Evolutionary conservation across 2,329 filamentous ascomycete species (phyloP).

Genomic region (Emergomyces africanus): DNA sequence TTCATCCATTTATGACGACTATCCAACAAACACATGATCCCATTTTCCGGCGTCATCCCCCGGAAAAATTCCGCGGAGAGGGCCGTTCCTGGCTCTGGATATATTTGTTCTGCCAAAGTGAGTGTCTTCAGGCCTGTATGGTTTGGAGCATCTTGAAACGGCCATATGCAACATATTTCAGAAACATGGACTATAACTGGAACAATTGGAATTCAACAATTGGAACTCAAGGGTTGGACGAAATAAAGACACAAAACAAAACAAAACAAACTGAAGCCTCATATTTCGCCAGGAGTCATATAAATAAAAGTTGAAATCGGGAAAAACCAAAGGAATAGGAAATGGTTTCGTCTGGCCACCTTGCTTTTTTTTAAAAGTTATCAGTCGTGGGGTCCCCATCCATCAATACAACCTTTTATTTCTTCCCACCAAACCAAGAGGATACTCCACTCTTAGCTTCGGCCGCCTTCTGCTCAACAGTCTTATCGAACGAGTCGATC

Average conservation of each 20-base stretch:
- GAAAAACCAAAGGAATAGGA: background rate
- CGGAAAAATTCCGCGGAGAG: background rate
- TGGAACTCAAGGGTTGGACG: background rate
- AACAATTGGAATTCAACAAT: background rate
- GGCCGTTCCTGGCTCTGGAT: background rate
- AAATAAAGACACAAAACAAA: background rate
- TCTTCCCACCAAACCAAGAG: constrained; percentile 61
- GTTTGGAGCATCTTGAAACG: background rate
- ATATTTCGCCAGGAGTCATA: background rate
- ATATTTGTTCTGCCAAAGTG: background rate
- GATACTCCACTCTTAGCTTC: constrained; percentile 77
- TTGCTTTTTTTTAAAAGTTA: background rate
- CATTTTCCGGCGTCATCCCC: background rate
- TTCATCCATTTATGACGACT: background rate
- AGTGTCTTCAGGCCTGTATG: background rate
- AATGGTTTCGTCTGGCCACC: background rate
- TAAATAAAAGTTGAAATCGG: background rate
- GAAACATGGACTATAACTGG: background rate
- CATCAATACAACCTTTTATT: constrained; percentile 1
- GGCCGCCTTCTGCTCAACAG: constrained; percentile 61
- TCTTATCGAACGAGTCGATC: constrained; percentile 69
- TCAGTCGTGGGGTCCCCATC: background rate
- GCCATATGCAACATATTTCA: background rate
- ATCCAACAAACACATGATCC: background rate
- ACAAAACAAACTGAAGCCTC: background rate